Evolutionary conservation across 495 filamentous ascomycete species (phyloP).

Genomic region (Copromyces sp.): DNA sequence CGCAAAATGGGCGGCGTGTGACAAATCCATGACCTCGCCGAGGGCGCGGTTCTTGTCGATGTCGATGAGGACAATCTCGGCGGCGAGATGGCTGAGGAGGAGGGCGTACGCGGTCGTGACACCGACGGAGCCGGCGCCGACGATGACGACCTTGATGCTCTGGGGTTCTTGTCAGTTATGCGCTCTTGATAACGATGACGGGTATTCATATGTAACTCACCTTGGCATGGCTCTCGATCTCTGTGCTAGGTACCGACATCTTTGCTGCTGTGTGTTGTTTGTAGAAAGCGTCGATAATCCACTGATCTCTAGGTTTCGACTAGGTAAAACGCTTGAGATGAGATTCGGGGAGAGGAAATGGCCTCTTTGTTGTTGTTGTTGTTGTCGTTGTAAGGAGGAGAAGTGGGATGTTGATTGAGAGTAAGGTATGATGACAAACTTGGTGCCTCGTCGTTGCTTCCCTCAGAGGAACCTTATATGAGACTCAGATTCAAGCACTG

Average conservation of each 20-base stretch:
- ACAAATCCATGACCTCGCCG: conserved; percentile 30
- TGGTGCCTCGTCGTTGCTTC: not conserved
- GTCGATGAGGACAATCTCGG: conserved; percentile 38
- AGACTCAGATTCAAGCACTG: not conserved
- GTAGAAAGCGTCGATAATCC: not conserved
- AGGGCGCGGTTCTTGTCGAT: conserved; percentile 24
- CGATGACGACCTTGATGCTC: conserved; percentile 29
- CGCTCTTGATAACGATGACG: not conserved
- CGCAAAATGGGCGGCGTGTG: conserved; percentile 26
- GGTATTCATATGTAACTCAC: not conserved
- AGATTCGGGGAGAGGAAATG: not conserved
- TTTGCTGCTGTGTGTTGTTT: not conserved
- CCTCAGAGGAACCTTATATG: not conserved
- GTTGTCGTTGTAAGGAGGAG: not conserved
- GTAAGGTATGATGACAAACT: not conserved
- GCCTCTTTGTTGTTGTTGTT: not conserved
- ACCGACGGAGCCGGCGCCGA: conserved; percentile 46
- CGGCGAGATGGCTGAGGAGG: conserved; percentile 38
- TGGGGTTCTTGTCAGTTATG: not conserved
- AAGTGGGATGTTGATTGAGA: not conserved
- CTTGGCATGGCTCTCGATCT: not conserved
- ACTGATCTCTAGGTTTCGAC: not conserved
- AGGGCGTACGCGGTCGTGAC: conserved; percentile 46
- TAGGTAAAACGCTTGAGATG: not conserved
- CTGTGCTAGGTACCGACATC: not conserved